Base-by-base conservation (phyloP, 352 stramenopile species). In the Phytophthora megakarya region DNA sequence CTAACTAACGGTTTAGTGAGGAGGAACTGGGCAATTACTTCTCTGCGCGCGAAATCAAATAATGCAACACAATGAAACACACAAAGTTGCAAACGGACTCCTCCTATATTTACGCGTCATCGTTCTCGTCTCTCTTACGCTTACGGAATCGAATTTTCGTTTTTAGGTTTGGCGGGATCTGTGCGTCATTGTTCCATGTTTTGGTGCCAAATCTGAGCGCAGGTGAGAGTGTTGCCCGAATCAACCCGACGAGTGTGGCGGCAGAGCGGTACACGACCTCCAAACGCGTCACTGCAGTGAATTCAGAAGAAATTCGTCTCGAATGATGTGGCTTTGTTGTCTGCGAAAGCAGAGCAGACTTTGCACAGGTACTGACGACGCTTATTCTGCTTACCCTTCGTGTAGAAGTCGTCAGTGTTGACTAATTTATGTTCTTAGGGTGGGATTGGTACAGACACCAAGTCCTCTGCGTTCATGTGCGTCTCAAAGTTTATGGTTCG, bases 351-450 rank as follows among this genome's bases (percentile, higher is more conserved):
- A 0, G 64, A 72, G 50, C 64, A 72, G 2, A 69, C 61, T 18
- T 64, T 69, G 39, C 52, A 69, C 10, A 62, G 18, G 33, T 64
- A 62, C 26, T 63, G 56, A 10, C 64, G 33, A 10, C 43, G 37
- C 10, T 72, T 67, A 50, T 50, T 16, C 18, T 72, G 28, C 4
- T 19, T 49, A 2, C 0, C 12, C 16, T n/a, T 26, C 3, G 37
- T 42, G 45, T 72, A 63, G 37, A 38, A 56, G 1, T 49, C 23
- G 3, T 38, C 52, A 1, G 25, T 72, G 13, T 63, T 45, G 2
- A 28, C 33, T 12, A 67, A 33, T 15, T 7, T 39, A 9, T 32
- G 9, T 10, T 32, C 26, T 32, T 32, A 32, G 26, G 5, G 5
- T 32, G 9, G 26, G 5, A 32, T 32, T 9, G 5, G 26, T 32